Percentiles rank a stretch among this genome's conserved stretches.
These are phyloP conservation scores for Edaphochlamys debaryana DNA, from an alignment of 139 green algal species.

Conservation along the genomic window DNA sequence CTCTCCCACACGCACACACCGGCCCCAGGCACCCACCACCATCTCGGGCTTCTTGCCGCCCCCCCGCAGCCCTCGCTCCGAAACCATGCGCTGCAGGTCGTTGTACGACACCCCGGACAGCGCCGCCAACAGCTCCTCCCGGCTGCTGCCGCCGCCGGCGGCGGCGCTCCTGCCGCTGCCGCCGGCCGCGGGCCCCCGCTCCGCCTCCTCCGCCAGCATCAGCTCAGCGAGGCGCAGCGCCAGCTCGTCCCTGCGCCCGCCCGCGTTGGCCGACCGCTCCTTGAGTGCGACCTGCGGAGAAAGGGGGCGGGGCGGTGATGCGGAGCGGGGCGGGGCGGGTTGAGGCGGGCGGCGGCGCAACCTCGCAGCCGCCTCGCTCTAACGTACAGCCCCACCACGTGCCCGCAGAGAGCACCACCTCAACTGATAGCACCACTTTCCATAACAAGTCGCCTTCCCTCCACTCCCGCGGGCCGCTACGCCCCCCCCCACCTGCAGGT, in stretches of 20 bases:
- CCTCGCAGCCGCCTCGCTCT: no score
- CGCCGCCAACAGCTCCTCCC: constrained; percentile 10
- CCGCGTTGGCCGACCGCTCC: not conserved
- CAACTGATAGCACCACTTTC: no score
- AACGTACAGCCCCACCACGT: no score
- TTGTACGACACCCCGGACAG: constrained; percentile 28
- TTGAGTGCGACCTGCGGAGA: not conserved
- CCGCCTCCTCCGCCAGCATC: not conserved
- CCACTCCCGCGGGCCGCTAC: no score
- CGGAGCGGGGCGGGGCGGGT: not conserved
- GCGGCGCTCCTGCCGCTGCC: not conserved
- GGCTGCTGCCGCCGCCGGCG: not conserved
- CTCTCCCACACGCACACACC: no score
- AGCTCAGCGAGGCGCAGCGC: not conserved
- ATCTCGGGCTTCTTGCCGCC: no score
- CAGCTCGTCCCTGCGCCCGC: constrained; percentile 25
- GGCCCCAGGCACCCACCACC: no score
- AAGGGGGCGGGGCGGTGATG: not conserved
- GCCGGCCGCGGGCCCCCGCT: not conserved
- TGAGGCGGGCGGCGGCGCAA: no score
- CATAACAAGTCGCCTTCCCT: no score
- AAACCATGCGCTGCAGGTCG: not conserved
- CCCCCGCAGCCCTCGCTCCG: not conserved
- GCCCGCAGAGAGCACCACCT: not conserved
- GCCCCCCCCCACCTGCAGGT: no score